Evolutionary conservation across 805 yeast species (phyloP), one percentile per base, ranked within the genome.

Genomic region (Brettanomyces nanus): DNA sequence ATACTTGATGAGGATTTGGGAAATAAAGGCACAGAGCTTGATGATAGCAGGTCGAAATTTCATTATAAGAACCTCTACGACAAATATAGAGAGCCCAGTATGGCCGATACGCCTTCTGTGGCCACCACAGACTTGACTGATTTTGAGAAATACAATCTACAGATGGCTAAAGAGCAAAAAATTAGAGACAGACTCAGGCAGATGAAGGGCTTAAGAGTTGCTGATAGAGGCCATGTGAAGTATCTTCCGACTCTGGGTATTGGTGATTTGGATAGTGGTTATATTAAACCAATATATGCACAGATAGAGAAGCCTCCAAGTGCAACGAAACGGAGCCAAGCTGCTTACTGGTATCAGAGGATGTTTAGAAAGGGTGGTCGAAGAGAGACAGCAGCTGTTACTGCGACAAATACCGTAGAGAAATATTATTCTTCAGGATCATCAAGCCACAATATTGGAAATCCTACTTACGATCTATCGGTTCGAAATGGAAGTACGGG

Each of bases 111-210:
- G 6, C 7, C 19, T 31, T 7, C 19, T 19, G 10, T n/a, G 9
- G 33, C 10, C 7, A n/a, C 30, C n/a, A 15, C 23, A 7, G 38
- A 37, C 3, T 18, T 36, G 7, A 41, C 52, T 1, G 65, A 62
- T 33, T 62, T 59, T 41, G 54, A 50, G 14, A 44, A 40, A 13
- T 62, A 61, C 37, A 52, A 55, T 28, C 42, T 33, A 10, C 37
- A 42, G 18, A 41, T 61, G 1, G 33, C 36, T 22, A 41, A 46
- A 20, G 65, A 61, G 29, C 54, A 56, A 7, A 38, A 30, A 17
- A 45, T 60, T 3, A 43, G 46, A 25, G 38, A 43, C 13, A 54
- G 44, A 26, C 32, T 53, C 49, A 15, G 46, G 38, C 3, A 19
- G 6, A 19, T 31, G 34, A 31, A 9, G n/a, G 33, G 20, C 18